Evolutionary conservation across 208 protist genomes (phyloP), one percentile per base, ranked within the genome.

Genomic region (Herpetomonas tarakana): DNA sequence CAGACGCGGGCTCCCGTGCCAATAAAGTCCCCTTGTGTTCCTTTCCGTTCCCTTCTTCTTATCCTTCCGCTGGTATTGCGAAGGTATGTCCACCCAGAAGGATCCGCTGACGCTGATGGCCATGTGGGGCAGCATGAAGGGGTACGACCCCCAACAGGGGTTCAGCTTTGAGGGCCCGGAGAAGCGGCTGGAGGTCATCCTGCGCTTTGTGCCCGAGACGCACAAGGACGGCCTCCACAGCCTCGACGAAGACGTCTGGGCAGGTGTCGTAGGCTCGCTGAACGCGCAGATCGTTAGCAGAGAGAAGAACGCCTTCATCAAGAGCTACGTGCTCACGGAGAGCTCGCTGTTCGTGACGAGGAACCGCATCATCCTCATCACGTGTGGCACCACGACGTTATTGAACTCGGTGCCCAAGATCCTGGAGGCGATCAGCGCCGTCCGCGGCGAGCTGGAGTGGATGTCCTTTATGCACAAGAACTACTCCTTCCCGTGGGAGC

Each of bases 381-480:
- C 96, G 30, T 98, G 96, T 67, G 96, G 96, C 18, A 97, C 89
- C 1, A 98, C 93, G 1, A 96, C 91, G 7, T 70, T 98, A 57
- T 77, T 98, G 27, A 84, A 97, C 65, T 85, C 79, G 50, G 73
- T 98, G 3, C 89, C 86, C 0, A 57, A 66, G 16, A 84, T 97
- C 51, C 65, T 95, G 7, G 71, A 92, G 68, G 80, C 77, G 14
- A 83, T 95, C 52, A 90, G 80, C 68, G 70, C 69, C 19, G 81
- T 94, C 21, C 78, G 84, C 2, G 81, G 68, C 0, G 91, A 96
- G 69, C 58, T 91, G 45, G 88, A 94, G 64, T 97, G 87, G 82
- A 78, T 86, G 26, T 93, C 86, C 27, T 97, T 92, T 62, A 93
- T 90, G 80, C 84, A 95, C 72, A 97, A 97, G 66, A 97, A 97